Percentiles rank a stretch among this genome's conserved stretches.
Evolutionary conservation across 1,139 yeast genomes (phyloP).

Genomic region (Lodderomyces metapsilosis): DNA sequence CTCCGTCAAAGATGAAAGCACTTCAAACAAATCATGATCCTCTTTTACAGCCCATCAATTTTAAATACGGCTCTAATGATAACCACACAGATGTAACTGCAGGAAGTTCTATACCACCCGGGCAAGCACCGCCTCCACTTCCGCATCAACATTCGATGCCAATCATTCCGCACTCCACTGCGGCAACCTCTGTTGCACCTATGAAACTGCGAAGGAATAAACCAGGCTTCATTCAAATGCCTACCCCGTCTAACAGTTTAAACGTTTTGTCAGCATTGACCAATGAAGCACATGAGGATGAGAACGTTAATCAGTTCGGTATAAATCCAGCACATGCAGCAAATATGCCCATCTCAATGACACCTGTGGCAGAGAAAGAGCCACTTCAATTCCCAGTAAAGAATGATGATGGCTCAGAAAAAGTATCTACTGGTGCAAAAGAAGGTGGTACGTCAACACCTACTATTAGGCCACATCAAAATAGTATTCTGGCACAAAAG

Average conservation of each 20-base stretch:
- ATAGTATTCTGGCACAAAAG: slow-evolving; percentile 15
- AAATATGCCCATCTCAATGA: slow-evolving; percentile 62
- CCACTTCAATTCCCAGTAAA: slow-evolving; percentile 15
- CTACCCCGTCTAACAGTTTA: slow-evolving; percentile 39
- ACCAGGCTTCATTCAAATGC: slow-evolving; percentile 50
- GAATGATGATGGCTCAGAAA: slow-evolving; percentile 11
- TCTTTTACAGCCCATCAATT: slow-evolving; percentile 60
- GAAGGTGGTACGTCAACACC: slow-evolving; percentile 1
- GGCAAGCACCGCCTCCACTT: slow-evolving; percentile 14
- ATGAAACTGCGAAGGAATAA: slow-evolving; percentile 24
- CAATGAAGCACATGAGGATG: slow-evolving; percentile 19
- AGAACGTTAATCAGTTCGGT: slow-evolving; percentile 63
- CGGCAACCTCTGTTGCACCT: slow-evolving; percentile 6
- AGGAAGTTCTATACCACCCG: slow-evolving; percentile 6
- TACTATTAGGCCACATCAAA: slow-evolving; percentile 12
- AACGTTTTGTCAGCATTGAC: slow-evolving; percentile 39
- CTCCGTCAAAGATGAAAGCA: slow-evolving; percentile 60
- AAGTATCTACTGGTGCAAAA: not conserved
- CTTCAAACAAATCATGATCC: slow-evolving; percentile 46
- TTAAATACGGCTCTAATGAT: slow-evolving; percentile 24
- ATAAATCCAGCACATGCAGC: slow-evolving; percentile 53
- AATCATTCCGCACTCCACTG: slow-evolving; percentile 10
- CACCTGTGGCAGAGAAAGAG: slow-evolving; percentile 69
- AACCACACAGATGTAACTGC: not conserved
- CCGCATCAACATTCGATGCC: slow-evolving; percentile 16